Conservation (phyloP, 441 rosid genomes). For the Pelargonium exstipulatum region DNA sequence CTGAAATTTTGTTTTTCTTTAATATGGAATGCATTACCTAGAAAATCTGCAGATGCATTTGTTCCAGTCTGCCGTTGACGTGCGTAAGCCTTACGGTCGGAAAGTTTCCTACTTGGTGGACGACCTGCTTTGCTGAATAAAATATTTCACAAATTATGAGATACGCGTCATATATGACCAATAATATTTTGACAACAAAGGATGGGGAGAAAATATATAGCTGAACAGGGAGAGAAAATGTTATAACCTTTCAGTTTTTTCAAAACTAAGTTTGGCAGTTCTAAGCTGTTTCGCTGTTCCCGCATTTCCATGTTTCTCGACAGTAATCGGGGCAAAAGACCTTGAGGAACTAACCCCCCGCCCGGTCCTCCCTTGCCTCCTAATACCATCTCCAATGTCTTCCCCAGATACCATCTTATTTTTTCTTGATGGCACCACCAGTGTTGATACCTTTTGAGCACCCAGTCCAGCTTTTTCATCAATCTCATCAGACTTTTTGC, state of each 20-base stretch:
- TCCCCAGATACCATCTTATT: constrained; percentile 58
- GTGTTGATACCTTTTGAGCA: constrained; percentile 63
- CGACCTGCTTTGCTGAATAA: constrained; percentile 75
- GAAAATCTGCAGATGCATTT: constrained; percentile 68
- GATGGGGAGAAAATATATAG: constrained; percentile 13
- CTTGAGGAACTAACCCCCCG: constrained; percentile 62
- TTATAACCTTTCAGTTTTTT: constrained; percentile 71
- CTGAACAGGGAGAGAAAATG: constrained; percentile 3
- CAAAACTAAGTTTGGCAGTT: constrained; percentile 72
- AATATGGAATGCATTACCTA: constrained; percentile 48
- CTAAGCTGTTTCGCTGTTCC: constrained; percentile 89
- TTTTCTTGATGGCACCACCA: constrained; percentile 67
- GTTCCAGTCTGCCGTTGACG: constrained; percentile 66
- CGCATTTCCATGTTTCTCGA: constrained; percentile 62
- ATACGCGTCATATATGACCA: constrained; percentile 16
- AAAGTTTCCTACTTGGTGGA: constrained; percentile 89
- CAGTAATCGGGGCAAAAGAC: constrained; percentile 49
- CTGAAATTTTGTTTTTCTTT: constrained; percentile 14
- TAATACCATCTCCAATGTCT: constrained; percentile 74
- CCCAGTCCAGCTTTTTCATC: constrained; percentile 57
- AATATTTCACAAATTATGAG: constrained; percentile 31
- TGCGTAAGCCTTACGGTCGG: constrained; percentile 85
- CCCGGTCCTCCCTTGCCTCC: constrained; percentile 83
- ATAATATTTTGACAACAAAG: constrained; percentile 3
- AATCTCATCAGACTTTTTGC: constrained; percentile 62